These are phyloP conservation scores for Ambrosiella cleistominuta DNA, from an alignment of 2,329 filamentous ascomycete genomes.

Conservation along the genomic window DNA sequence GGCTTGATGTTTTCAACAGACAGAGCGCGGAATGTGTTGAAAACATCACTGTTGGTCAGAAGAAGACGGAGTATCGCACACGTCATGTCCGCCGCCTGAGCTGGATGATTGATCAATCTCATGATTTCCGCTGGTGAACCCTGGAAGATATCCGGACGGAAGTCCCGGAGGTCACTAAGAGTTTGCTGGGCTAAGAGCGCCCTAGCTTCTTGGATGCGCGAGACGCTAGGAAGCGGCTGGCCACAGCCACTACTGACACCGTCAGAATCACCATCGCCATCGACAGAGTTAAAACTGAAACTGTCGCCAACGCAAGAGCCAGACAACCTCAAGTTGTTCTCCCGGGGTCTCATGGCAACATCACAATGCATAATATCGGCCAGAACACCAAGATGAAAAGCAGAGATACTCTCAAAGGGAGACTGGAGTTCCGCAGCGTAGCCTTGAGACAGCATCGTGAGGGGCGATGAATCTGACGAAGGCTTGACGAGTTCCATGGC, in stretches of 20 bases:
- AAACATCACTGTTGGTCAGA: slow-evolving; percentile 35
- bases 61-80: slow-evolving; percentile 36
- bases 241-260: slow-evolving; percentile 12
- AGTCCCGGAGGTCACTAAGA: slow-evolving; percentile 23
- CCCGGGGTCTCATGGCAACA: slow-evolving; percentile 16
- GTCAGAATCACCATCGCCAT: slow-evolving; percentile 12
- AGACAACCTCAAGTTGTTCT: slow-evolving; percentile 8
- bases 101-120: slow-evolving; percentile 14
- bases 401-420: slow-evolving; percentile 31
- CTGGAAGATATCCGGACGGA: slow-evolving; percentile 30
- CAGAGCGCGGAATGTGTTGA: slow-evolving; percentile 32
- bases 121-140: slow-evolving; percentile 18
- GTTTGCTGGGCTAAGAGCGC: slow-evolving; percentile 34
- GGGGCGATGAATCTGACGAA: slow-evolving; percentile 19
- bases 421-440: slow-evolving; percentile 30
- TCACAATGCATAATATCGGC: slow-evolving; percentile 35
- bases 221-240: slow-evolving; percentile 11
- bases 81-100: slow-evolving; percentile 30
- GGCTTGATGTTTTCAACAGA: slow-evolving; percentile 27
- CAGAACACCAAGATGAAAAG: slow-evolving; percentile 33
- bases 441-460: slow-evolving; percentile 27
- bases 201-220: slow-evolving; percentile 30
- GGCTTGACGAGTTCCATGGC: slow-evolving; percentile 27
- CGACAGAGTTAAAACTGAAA: slow-evolving; percentile 2
- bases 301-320: neutral